A percentile compares a stretch with the other conserved stretches of the same genome.
Conservation (phyloP, 2,329 filamentous ascomycete species). For the Scleromitrula shiraiana region DNA sequence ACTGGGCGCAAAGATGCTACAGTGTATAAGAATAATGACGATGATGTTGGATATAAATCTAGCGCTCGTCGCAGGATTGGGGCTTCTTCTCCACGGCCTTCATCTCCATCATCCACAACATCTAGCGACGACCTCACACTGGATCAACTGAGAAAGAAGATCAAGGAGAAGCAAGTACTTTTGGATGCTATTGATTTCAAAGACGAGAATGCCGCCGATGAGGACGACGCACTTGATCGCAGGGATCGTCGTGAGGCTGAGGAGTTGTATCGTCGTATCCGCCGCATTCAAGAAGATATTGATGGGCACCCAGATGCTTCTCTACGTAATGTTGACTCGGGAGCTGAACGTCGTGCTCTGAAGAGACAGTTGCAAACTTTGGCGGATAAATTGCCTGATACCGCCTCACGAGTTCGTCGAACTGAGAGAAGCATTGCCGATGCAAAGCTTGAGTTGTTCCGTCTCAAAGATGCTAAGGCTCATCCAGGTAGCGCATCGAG, state of each 20-base stretch:
- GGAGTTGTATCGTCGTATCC: conserved; percentile 85
- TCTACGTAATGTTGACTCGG: conserved; percentile 65
- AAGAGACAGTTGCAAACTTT: conserved; percentile 84
- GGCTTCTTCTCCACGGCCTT: conserved; percentile 68
- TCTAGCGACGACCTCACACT: conserved; percentile 75
- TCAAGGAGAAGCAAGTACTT: conserved; percentile 88
- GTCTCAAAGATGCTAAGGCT: conserved; percentile 85
- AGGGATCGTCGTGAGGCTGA: conserved; percentile 88
- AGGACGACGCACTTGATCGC: conserved; percentile 86
- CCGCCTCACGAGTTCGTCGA: conserved; percentile 85
- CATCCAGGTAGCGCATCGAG: conserved; percentile 72
- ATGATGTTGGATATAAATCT: conserved; percentile 85
- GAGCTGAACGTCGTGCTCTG: conserved; percentile 76
- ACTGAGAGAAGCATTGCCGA: conserved; percentile 92
- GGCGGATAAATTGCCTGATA: conserved; percentile 81
- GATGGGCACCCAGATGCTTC: conserved; percentile 78
- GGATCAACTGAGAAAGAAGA: conserved; percentile 86
- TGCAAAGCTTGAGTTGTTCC: conserved; percentile 84
- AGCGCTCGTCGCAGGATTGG: conserved; percentile 81
- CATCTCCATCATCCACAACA: conserved; percentile 58
- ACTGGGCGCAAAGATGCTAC: conserved; percentile 83
- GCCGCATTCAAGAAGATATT: conserved; percentile 89
- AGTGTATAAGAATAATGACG: conserved; percentile 93
- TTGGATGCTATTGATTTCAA: conserved; percentile 95
- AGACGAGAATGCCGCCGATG: conserved; percentile 81